Percentiles rank a stretch among this genome's conserved stretches.
phyloP scores from a whole-genome alignment of 768 basidiomycete genomes.

The Trametes sanguinea region DNA sequence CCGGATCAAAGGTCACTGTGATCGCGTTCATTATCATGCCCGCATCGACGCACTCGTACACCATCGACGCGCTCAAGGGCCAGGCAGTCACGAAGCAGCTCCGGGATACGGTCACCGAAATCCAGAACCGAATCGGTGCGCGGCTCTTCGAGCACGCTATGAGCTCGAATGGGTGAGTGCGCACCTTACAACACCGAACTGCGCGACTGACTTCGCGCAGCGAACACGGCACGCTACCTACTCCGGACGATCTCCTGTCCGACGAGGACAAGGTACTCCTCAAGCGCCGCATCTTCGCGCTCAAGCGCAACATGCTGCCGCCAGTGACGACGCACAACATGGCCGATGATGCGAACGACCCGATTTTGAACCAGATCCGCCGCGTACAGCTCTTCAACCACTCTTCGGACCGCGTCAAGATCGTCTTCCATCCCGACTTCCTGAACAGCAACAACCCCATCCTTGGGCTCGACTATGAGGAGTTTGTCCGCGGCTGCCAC shows the following conservation, averaged over 20 bases:
- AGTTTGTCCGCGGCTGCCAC: slow-evolving; percentile 98
- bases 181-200: background rate
- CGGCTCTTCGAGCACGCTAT: slow-evolving; percentile 94
- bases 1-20: slow-evolving; percentile 76
- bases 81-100: slow-evolving; percentile 98
- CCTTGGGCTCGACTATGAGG: slow-evolving; percentile 95
- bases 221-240: slow-evolving; percentile 73
- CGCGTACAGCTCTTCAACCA: slow-evolving; percentile 93
- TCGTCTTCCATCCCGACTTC: slow-evolving; percentile 98
- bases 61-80: slow-evolving; percentile 94
- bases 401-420: slow-evolving; percentile 88
- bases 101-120: slow-evolving; percentile 92
- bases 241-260: slow-evolving; percentile 77
- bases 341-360: slow-evolving; percentile 90
- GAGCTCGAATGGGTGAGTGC: slow-evolving; percentile 80
- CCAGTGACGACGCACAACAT: slow-evolving; percentile 99
- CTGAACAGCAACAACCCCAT: slow-evolving; percentile 98
- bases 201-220: slow-evolving; percentile 35
- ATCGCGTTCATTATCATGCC: slow-evolving; percentile 99
- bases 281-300: slow-evolving; percentile 94
- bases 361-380: slow-evolving; percentile 93
- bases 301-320: slow-evolving; percentile 93
- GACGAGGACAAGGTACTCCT: slow-evolving; percentile 92
- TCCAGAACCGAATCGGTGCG: slow-evolving; percentile 90
- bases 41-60: slow-evolving; percentile 93